Evolutionary conservation across 768 basidiomycete genomes (phyloP), one percentile per base, ranked within the genome.

Genomic region (Lactarius trivialis): DNA sequence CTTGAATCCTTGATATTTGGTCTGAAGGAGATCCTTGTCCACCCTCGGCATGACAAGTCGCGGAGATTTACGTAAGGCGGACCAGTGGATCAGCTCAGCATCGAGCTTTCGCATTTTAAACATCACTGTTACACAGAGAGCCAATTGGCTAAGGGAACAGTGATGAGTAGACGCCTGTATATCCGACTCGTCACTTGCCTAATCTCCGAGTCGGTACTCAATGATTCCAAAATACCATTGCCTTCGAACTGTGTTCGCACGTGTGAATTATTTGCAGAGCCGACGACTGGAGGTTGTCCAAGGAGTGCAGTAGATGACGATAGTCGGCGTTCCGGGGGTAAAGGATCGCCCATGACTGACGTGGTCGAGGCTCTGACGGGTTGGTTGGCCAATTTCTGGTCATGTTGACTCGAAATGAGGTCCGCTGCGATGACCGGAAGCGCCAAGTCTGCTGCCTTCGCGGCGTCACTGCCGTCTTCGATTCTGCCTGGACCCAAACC

Each of bases 51-150:
- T 19, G 8, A 21, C 54, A 19, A 55, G 37, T 41, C 55, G 63
- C 19, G 28, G 48, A 36, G 63, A 55, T 41, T 36, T 64, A 15
- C 58, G 58, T n/a, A 64, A 24, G 17, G 26, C 49, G n/a, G 48
- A 50, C 26, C 59, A 55, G 1, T 56, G 57, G 30, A 39, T 34
- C 11, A 51, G 14, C 54, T 64, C 48, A 21, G 32, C 24, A 19
- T 64, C 37, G 21, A 64, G 37, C 33, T 34, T 53, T 5, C 58
- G 63, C 53, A 53, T 55, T 24, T 56, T 55, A 33, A 50, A 43
- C 21, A 49, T 34, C 32, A 37, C 33, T 7, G 39, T 54, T 30
- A 9, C 41, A 21, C n/a, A 34, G 11, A 57, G 56, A 9, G 24
- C 30, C 54, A 60, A 21, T 48, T 19, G 19, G 34, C 63, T 64